These are phyloP conservation scores for Metschnikowia noctiluminum DNA, from an alignment of 805 yeast genomes.

Conservation along the genomic window DNA sequence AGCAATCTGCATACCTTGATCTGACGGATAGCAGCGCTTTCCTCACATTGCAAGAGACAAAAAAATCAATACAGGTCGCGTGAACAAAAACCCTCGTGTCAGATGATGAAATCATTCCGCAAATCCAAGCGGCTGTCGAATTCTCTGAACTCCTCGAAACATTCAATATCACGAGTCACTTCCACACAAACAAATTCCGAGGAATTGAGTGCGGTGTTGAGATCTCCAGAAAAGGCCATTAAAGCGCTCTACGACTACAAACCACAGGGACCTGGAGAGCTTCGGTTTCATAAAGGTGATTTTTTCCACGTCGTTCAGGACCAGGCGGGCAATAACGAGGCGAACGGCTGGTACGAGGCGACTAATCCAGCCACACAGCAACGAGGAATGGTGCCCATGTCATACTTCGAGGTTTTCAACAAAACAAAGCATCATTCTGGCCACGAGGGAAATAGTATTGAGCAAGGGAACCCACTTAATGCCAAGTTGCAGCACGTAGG, in stretches of 20 bases:
- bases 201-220: conserved; percentile 22
- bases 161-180: conserved; percentile 29
- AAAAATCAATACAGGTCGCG: not conserved
- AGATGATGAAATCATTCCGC: conserved; percentile 42
- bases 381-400: conserved; percentile 83
- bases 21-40: not conserved
- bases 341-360: conserved; percentile 80
- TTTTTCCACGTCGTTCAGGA: conserved; percentile 68
- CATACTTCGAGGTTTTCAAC: conserved; percentile 76
- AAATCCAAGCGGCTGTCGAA: conserved; percentile 38
- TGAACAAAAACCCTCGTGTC: not conserved
- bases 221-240: conserved; percentile 78
- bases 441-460: conserved; percentile 19
- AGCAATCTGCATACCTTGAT: not conserved
- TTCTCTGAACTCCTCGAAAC: conserved; percentile 28
- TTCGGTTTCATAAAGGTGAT: conserved; percentile 77
- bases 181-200: conserved; percentile 16
- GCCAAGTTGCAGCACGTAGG: conserved; percentile 18
- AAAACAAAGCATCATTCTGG: conserved; percentile 40
- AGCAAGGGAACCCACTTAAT: conserved; percentile 18
- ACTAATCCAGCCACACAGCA: conserved; percentile 76
- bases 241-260: conserved; percentile 74
- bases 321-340: conserved; percentile 22
- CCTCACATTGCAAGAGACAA: not conserved
- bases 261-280: conserved; percentile 79